A percentile compares a stretch with the other conserved stretches of the same genome.
phyloP scores from a whole-genome alignment of 352 stramenopile species.

The Globisporangium carolinianum region DNA sequence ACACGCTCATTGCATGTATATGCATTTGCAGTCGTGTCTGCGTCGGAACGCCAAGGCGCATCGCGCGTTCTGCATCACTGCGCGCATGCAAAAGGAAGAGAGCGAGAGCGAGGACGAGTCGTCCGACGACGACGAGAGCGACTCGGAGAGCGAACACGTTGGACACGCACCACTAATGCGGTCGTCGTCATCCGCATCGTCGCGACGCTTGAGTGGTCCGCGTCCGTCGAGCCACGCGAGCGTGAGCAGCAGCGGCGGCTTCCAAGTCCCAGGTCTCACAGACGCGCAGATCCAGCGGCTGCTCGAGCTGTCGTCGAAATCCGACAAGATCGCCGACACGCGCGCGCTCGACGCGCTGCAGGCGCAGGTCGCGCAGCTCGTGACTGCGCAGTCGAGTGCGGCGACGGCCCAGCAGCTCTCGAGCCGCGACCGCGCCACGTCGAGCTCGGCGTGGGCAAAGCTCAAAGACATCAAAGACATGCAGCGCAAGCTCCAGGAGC shows the following conservation, averaged over 20 bases:
- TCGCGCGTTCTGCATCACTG: conserved; percentile 59
- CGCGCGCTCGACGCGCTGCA: conserved; percentile 58
- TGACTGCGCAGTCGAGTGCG: conserved; percentile 24
- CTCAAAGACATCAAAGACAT: conserved; percentile 71
- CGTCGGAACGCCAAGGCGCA: conserved; percentile 63
- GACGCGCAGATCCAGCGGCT: conserved; percentile 60
- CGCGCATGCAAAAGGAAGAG: conserved; percentile 54
- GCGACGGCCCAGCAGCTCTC: conserved; percentile 15
- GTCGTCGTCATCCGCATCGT: conserved; percentile 12
- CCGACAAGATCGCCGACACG: conserved; percentile 36
- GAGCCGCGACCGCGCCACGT: conserved; percentile 22
- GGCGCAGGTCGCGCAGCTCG: conserved; percentile 70
- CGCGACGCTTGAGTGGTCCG: conserved; percentile 6
- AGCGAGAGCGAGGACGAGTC: conserved; percentile 42
- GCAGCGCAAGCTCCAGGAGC: conserved; percentile 62
- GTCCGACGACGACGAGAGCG: conserved; percentile 66
- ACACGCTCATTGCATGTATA: no score
- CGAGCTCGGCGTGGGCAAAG: conserved; percentile 34
- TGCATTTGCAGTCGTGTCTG: conserved; percentile 26
- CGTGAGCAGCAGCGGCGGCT: conserved; percentile 1
- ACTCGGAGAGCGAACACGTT: conserved; percentile 61
- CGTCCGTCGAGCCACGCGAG: neutral
- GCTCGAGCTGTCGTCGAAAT: conserved; percentile 52
- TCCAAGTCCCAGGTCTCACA: conserved; percentile 51
- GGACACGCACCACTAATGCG: conserved; percentile 7